Evolutionary conservation across 2,329 filamentous ascomycete species (phyloP), one percentile per base, ranked within the genome.

Genomic region (Penicillium sp.): DNA sequence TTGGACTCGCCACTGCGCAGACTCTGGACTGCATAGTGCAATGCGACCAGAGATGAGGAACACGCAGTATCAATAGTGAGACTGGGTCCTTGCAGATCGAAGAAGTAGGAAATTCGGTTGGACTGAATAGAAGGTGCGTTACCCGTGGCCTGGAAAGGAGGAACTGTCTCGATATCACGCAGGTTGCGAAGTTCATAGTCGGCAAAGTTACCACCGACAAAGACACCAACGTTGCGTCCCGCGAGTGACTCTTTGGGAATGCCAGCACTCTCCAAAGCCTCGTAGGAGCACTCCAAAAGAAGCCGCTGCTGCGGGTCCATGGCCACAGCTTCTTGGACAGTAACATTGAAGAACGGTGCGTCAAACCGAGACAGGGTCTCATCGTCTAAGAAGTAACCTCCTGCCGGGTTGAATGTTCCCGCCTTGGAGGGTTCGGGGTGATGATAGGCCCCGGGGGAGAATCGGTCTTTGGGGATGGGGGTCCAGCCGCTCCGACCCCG

Each of bases 41-140:
- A 48, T 11, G 66, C 67, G 19, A 69, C 65, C 13, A 69, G 51
- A 5, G 60, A 62, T 1, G 67, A 65, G 14, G 68, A 71, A 33
- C 69, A 72, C 10, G 63, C 68, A 0, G 69, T 71, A 22, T 72
- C 66, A 3, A 71, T 48, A 10, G 67, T 68, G 22, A 71, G 49
- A 47, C 63, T 69, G 1, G 66, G 69, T 3, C 71, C 72, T 29
- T 61, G 58, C 22, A 70, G 50, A 41, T 71, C 60, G 21, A 70
- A 69, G 54, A 68, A 71, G 46, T 71, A 67, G 4, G 63, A 68
- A 26, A 72, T 65, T 8, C 68, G 63, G 46, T 70, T 70, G 14
- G 66, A 62, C 46, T 64, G 59, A 9, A 70, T 55, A 0, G 65
- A 59, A 22, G 58, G 14, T 0, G 63, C 62, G 52, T 62, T 64